Conservation (phyloP, 768 basidiomycete species). For the Amanita molliuscula region DNA sequence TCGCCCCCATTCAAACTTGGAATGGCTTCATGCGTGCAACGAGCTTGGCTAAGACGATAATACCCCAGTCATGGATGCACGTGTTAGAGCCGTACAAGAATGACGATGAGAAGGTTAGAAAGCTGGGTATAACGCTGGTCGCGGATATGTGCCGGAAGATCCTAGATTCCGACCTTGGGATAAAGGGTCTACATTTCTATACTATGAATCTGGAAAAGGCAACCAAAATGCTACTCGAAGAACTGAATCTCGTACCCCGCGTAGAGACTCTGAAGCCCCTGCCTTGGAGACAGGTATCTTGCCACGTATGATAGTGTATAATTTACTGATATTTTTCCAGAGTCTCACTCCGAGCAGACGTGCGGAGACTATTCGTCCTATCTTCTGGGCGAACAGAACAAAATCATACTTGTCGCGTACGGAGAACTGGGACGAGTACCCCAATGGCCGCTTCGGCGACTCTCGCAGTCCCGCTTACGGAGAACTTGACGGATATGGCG, state of each 20-base stretch:
- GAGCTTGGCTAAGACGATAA: slow-evolving; percentile 63
- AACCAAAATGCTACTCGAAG: slow-evolving; percentile 90
- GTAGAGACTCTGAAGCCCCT: slow-evolving; percentile 90
- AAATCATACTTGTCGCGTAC: slow-evolving; percentile 94
- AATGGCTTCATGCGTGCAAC: slow-evolving; percentile 87
- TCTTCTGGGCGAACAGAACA: slow-evolving; percentile 97
- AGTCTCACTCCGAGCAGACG: slow-evolving; percentile 89
- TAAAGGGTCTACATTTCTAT: slow-evolving; percentile 90
- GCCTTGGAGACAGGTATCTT: slow-evolving; percentile 87
- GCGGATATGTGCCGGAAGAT: slow-evolving; percentile 91
- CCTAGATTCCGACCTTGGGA: slow-evolving; percentile 66
- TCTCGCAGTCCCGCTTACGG: slow-evolving; percentile 96
- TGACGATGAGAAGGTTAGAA: slow-evolving; percentile 87
- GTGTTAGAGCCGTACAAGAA: slow-evolving; percentile 80
- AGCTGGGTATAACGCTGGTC: slow-evolving; percentile 88
- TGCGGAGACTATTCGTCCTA: slow-evolving; percentile 88
- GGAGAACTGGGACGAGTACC: slow-evolving; percentile 99
- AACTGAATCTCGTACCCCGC: slow-evolving; percentile 79
- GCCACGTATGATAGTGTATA: background rate
- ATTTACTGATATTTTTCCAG: slow-evolving; percentile 26
- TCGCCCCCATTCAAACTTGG: slow-evolving; percentile 94
- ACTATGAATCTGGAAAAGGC: slow-evolving; percentile 97
- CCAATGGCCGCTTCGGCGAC: slow-evolving; percentile 98
- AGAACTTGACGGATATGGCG: slow-evolving; percentile 94
- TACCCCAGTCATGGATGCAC: slow-evolving; percentile 69